Conservation (phyloP, 768 basidiomycete species). For the Serendipita vermifera region DNA sequence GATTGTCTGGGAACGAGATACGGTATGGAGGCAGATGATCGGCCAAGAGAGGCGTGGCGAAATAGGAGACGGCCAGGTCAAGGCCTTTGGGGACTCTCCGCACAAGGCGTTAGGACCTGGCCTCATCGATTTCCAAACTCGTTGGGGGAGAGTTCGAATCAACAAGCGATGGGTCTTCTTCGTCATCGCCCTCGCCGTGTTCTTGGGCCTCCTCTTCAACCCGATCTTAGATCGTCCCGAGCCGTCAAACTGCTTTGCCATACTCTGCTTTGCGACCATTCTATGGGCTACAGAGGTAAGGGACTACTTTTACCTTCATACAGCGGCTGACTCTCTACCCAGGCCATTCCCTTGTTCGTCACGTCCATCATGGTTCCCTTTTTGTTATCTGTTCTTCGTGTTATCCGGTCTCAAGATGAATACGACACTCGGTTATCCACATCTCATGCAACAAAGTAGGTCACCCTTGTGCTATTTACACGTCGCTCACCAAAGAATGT, state of each 20-base stretch:
- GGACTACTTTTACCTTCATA: neutral
- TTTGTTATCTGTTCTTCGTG: slow-evolving; percentile 70
- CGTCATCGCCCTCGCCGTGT: slow-evolving; percentile 41
- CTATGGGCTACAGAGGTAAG: slow-evolving; percentile 93
- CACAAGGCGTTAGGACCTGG: neutral
- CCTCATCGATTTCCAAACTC: slow-evolving; percentile 38
- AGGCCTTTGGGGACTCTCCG: slow-evolving; percentile 22
- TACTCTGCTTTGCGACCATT: slow-evolving; percentile 79
- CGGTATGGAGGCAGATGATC: slow-evolving; percentile 95
- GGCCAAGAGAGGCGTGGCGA: slow-evolving; percentile 64
- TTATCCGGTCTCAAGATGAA: slow-evolving; percentile 51
- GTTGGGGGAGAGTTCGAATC: slow-evolving; percentile 50
- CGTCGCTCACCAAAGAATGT: slow-evolving; percentile 12
- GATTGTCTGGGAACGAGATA: slow-evolving; percentile 94
- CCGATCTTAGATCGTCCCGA: slow-evolving; percentile 45
- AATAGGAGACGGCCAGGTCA: slow-evolving; percentile 23
- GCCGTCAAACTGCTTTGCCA: slow-evolving; percentile 82
- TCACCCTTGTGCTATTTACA: slow-evolving; percentile 10
- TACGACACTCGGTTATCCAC: slow-evolving; percentile 37
- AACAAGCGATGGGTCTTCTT: slow-evolving; percentile 50
- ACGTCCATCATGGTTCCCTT: slow-evolving; percentile 85
- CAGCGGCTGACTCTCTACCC: neutral
- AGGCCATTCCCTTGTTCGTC: slow-evolving; percentile 97
- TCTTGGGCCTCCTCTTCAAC: slow-evolving; percentile 49
- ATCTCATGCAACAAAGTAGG: slow-evolving; percentile 69